Evolutionary conservation across 768 basidiomycete species (phyloP), one percentile per base, ranked within the genome.

Genomic region (Boletus patriciae): DNA sequence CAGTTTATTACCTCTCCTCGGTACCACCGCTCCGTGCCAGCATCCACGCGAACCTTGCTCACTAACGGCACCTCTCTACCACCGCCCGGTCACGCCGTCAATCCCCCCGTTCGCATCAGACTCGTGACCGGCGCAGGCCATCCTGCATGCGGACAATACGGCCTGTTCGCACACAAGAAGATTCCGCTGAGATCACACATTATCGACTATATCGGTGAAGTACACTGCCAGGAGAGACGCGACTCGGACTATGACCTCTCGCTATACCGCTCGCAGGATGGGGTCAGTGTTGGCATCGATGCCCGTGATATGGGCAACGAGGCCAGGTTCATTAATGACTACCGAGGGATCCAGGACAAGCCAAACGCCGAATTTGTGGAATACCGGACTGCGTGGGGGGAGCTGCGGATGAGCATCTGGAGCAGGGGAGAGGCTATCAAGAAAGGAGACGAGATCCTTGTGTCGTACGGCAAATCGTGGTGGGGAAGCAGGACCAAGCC

Each of bases 291-390:
- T 19, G 94, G 92, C 2, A 77, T 90, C 40, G 94, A 97, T 68
- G 92, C 93, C 19, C 76, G 77, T 29, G 62, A 43, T 3, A 82
- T 82, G 77, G 94, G 94, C 29, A 97, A 95, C 72, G 91, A 94
- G 70, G 88, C 87, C 1, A 78, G 94, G 65, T 94, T 96, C 68
- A 78, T 92, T 56, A 97, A 97, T 63, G 94, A 96, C 75, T 98
- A 88, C 72, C 81, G 94, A 53, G 91, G 92, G 3, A 77, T 94
- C n/a, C 74, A 68, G 47, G 69, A 71, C 23, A 86, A 77, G 66
- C 84, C 91, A 5, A 94, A 94, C 62, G 88, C 85, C 1, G 62
- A 81, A 29, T 93, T 93, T 63, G 74, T 77, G 48, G 90, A 92
- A 41, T 71, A 73, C 37, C 74, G 82, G 56, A 78, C 77, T 11